Base-by-base conservation (phyloP, 139 green algal genomes). In the Dunaliella primolecta region DNA sequence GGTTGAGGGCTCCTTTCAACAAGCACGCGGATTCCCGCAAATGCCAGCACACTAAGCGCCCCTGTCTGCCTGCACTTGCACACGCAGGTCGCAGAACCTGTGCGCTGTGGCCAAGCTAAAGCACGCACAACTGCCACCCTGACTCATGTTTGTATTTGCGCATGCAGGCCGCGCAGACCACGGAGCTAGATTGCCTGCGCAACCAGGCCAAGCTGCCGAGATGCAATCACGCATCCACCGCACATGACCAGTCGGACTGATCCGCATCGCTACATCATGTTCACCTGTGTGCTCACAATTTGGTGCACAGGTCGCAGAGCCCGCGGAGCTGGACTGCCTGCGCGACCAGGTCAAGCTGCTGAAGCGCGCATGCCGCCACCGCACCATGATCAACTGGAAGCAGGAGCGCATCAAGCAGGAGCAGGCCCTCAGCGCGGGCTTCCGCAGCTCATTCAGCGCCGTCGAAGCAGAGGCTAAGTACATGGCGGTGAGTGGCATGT, bases 301-400 rank as follows among this genome's bases (percentile, higher is more conserved):
- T 34, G 74, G 31, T 74, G 56, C 86, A 89, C 81, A 25, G 81
- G 23, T n/a, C n/a, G 83, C 80, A 1, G 56, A 78, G 20, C 57
- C 80, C 0, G 72, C 84, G 27, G 84, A 92, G 56, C 85, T 95
- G 80, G 93, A 94, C 2, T 36, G 34, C 0, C n/a, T 96, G n/a
- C 89, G 89, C 34, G 81, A 84, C 2, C 36, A 89, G 32, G 89
- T 95, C 30, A 90, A 85, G 38, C 74, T 87, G 78, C 88, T 95
- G n/a, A 95, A 95, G 84, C 86, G 88, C 64, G 80, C 93, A 20
- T 94, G 92, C 88, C 90, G 94, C 74, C 81, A 90, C 36, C 84
- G 83, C 33, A 94, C 89, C 3, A 80, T 85, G 23, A 84, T 88
- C 37, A 83, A 78, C 32, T 94, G 91, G 90, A 96, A 96, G 88